Conservation (phyloP, 1,284 basidiomycete genomes). For the Melampsora larici-populina region DNA sequence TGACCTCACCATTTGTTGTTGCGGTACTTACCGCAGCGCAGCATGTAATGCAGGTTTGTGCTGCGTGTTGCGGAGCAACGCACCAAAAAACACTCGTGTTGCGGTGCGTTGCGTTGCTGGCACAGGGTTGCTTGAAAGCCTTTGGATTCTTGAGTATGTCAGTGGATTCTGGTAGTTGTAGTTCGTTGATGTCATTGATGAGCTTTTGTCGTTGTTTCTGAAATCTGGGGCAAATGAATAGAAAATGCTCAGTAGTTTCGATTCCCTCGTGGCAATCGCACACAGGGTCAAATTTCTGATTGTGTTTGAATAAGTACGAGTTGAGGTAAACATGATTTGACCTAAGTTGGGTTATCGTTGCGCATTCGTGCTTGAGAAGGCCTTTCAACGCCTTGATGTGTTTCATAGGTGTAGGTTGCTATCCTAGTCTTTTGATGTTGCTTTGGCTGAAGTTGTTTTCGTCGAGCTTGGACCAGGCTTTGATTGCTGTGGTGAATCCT, state of each 20-base stretch:
- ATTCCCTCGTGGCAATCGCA: not conserved
- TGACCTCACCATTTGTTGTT: too few relatives aligned
- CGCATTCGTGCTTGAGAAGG: not conserved
- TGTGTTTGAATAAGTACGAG: not conserved
- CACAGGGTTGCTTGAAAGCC: too few relatives aligned
- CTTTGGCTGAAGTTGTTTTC: too few relatives aligned
- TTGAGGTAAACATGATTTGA: not conserved
- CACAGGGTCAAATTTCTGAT: not conserved
- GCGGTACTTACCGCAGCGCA: too few relatives aligned
- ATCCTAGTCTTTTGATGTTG: too few relatives aligned
- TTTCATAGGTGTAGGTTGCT: too few relatives aligned
- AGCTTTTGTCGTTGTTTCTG: not conserved
- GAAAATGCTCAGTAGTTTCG: slow-evolving; percentile 10
- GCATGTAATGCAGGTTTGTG: too few relatives aligned
- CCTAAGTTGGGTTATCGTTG: not conserved
- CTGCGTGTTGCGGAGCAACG: not conserved
- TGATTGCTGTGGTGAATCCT: not conserved
- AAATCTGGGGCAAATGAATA: not conserved
- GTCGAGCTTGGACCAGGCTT: not conserved
- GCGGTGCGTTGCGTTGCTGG: too few relatives aligned
- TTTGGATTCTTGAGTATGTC: not conserved
- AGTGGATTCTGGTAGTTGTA: not conserved
- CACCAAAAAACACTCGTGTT: too few relatives aligned
- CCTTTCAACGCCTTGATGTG: too few relatives aligned
- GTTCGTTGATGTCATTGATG: not conserved